A percentile compares a stretch with the other conserved stretches of the same genome.
These are phyloP conservation scores for Melastoma malabathricum DNA, from an alignment of 345 rosid species.

Conservation along the genomic window DNA sequence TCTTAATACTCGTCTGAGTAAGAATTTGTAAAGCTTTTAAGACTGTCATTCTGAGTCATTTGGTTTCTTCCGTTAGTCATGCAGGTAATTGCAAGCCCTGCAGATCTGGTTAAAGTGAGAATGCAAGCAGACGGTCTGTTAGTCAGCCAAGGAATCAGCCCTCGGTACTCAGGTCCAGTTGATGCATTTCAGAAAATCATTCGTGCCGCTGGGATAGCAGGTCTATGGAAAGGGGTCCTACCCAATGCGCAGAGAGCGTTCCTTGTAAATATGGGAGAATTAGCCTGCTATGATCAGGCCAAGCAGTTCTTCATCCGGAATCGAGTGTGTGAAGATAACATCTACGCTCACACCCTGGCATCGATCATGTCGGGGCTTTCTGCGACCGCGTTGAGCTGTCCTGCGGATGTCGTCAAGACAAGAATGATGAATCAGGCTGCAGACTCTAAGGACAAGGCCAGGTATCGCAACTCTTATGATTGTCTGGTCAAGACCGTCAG, in stretches of 20 bases:
- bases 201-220: slow-evolving; percentile 40
- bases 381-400: slow-evolving; percentile 72
- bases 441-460: slow-evolving; percentile 17
- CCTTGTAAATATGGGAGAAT: slow-evolving; percentile 81
- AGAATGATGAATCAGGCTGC: slow-evolving; percentile 69
- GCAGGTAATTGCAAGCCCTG: slow-evolving; percentile 84
- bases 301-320: slow-evolving; percentile 45
- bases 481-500: slow-evolving; percentile 72
- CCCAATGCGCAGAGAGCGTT: slow-evolving; percentile 85
- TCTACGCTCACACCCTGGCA: slow-evolving; percentile 61
- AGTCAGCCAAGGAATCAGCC: slow-evolving; percentile 45
- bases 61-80: slow-evolving; percentile 17
- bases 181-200: slow-evolving; percentile 50
- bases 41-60: neutral
- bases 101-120: slow-evolving; percentile 84
- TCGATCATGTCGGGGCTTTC: slow-evolving; percentile 72
- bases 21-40: no score
- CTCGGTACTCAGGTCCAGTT: slow-evolving; percentile 51
- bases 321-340: slow-evolving; percentile 44
- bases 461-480: slow-evolving; percentile 49
- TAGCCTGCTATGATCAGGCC: slow-evolving; percentile 89
- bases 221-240: slow-evolving; percentile 79
- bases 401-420: slow-evolving; percentile 86
- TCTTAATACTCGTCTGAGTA: no score
- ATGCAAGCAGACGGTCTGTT: slow-evolving; percentile 74